Conservation (phyloP, 345 rosid species). For the Noccaea bulbosa region DNA sequence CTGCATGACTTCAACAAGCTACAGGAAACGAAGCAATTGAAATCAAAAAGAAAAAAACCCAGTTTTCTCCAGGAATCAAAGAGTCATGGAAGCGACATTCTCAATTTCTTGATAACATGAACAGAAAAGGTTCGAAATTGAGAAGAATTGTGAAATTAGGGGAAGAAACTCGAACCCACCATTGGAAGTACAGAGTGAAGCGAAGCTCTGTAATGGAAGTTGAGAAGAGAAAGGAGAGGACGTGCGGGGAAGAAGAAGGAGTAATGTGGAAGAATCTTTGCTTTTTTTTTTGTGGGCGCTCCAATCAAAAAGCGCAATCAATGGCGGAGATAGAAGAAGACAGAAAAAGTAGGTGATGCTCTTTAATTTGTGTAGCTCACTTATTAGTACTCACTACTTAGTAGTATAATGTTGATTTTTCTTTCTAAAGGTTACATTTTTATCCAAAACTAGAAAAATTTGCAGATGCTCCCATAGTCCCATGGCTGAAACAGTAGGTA, state of each 20-base stretch:
- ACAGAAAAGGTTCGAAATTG: background rate
- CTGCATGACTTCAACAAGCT: conserved; percentile 64
- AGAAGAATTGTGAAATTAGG: background rate
- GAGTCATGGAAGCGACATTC: conserved; percentile 20
- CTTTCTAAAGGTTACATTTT: background rate
- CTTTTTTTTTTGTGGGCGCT: conserved; percentile 5
- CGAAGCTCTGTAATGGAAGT: background rate
- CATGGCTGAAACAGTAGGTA: background rate
- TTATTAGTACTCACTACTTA: background rate
- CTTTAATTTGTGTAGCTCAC: background rate
- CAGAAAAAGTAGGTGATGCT: conserved; percentile 28
- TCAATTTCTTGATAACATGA: background rate
- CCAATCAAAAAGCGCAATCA: conserved; percentile 29
- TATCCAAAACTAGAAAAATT: background rate
- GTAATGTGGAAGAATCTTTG: conserved; percentile 33
- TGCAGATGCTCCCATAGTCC: background rate
- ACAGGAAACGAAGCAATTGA: conserved; percentile 4
- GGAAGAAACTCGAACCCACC: conserved; percentile 7
- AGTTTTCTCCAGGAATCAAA: conserved; percentile 1
- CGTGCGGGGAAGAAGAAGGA: conserved; percentile 23
- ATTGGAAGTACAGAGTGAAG: conserved; percentile 14
- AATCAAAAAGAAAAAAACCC: conserved; percentile 1
- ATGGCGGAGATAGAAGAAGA: conserved; percentile 15
- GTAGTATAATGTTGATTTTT: conserved; percentile 1
- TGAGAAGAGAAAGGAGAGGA: conserved; percentile 10